Evolutionary conservation across 2,329 filamentous ascomycete species (phyloP).

Genomic region (Acephala macrosclerotiorum): DNA sequence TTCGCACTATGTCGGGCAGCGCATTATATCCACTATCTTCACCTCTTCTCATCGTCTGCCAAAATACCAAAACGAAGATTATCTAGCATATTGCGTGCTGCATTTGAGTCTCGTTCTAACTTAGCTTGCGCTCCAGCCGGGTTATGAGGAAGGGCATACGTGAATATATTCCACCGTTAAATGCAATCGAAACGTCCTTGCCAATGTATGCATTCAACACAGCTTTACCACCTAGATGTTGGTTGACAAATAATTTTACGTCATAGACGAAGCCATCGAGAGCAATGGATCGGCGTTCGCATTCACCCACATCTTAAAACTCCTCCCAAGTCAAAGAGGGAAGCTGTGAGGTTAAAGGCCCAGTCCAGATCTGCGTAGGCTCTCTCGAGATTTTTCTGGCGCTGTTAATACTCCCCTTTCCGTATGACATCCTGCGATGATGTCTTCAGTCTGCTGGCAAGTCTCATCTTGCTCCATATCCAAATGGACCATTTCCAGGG

Average conservation of each 20-base stretch:
- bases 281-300: slow-evolving; percentile 77
- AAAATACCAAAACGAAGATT: neutral
- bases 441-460: slow-evolving; percentile 88
- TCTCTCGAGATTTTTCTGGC: slow-evolving; percentile 92
- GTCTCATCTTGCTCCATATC: slow-evolving; percentile 82
- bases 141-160: slow-evolving; percentile 42
- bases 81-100: slow-evolving; percentile 80
- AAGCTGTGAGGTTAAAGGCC: slow-evolving; percentile 85
- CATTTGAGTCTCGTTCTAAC: slow-evolving; percentile 71
- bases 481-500: slow-evolving; percentile 92
- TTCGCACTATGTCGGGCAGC: too few species aligned
- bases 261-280: slow-evolving; percentile 89
- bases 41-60: too few species aligned
- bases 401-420: slow-evolving; percentile 87
- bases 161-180: slow-evolving; percentile 90
- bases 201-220: slow-evolving; percentile 84
- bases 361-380: slow-evolving; percentile 84
- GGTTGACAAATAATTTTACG: slow-evolving; percentile 82
- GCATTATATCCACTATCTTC: too few species aligned
- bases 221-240: slow-evolving; percentile 87
- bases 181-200: slow-evolving; percentile 89
- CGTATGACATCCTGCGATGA: slow-evolving; percentile 93
- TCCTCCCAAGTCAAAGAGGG: slow-evolving; percentile 89
- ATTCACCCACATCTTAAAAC: slow-evolving; percentile 79
- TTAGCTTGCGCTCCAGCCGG: neutral